These are phyloP conservation scores for Panaeolus cyanescens DNA, from an alignment of 768 basidiomycete genomes.

Conservation along the genomic window DNA sequence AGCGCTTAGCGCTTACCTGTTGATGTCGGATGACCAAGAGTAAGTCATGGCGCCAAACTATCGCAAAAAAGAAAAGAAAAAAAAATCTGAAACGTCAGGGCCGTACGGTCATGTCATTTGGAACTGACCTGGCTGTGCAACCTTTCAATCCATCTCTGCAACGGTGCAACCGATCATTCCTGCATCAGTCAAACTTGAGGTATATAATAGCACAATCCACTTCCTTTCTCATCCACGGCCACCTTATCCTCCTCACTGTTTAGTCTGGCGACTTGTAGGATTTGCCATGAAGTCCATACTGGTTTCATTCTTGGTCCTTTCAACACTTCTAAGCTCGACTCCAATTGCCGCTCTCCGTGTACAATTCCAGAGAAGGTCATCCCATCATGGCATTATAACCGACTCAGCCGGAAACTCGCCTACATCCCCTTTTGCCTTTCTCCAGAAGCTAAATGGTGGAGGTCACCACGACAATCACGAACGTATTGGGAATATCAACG, in stretches of 20 bases:
- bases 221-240: background rate
- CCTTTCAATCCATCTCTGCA: background rate
- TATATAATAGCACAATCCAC: background rate
- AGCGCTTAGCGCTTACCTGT: background rate
- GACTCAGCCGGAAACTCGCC: background rate
- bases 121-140: background rate
- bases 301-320: background rate
- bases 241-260: background rate
- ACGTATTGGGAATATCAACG: constrained; percentile 13
- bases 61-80: too few species aligned
- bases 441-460: too few species aligned
- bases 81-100: background rate
- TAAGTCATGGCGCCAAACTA: background rate
- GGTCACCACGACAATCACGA: constrained; percentile 1
- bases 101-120: background rate
- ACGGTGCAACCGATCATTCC: too few species aligned
- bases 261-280: background rate
- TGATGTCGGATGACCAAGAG: background rate
- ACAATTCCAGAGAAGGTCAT: background rate
- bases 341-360: background rate
- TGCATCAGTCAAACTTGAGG: background rate
- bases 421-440: constrained; percentile 4
- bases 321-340: background rate
- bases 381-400: background rate
- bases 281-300: background rate